These are phyloP conservation scores for Draba incana DNA, from an alignment of 345 rosid species.

Conservation along the genomic window DNA sequence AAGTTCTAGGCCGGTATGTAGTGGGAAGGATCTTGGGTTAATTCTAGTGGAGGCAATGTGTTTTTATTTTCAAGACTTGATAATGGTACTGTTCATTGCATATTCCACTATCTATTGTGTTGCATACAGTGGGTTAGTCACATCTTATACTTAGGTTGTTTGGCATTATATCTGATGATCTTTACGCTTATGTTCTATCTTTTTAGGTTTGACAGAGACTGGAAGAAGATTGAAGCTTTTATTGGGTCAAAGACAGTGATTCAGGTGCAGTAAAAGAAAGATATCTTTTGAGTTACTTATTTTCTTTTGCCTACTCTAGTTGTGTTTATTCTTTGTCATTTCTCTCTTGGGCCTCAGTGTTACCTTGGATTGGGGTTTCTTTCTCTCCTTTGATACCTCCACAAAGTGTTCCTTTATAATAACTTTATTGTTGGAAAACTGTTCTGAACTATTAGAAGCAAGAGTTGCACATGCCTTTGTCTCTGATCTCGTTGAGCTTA, in stretches of 20 bases:
- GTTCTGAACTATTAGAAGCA: conserved; percentile 21
- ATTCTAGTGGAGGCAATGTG: conserved; percentile 1
- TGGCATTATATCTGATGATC: not conserved
- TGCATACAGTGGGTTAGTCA: not conserved
- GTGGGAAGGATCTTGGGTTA: conserved; percentile 8
- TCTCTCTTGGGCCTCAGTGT: conserved; percentile 29
- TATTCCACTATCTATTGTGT: not conserved
- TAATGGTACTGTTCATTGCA: conserved; percentile 3
- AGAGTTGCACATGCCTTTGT: conserved; percentile 30
- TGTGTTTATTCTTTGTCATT: conserved; percentile 4
- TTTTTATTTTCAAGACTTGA: not conserved
- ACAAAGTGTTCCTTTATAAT: not conserved
- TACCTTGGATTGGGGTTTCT: conserved; percentile 19
- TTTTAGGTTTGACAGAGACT: conserved; percentile 85
- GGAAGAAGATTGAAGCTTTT: conserved; percentile 94
- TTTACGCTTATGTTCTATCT: conserved; percentile 23
- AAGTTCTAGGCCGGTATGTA: conserved; percentile 19
- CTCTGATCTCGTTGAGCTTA: not conserved
- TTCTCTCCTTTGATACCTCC: conserved; percentile 29
- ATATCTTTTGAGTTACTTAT: conserved; percentile 3
- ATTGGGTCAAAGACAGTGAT: conserved; percentile 87
- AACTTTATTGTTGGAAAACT: conserved; percentile 16
- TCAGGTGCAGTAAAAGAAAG: conserved; percentile 53
- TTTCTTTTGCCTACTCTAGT: not conserved
- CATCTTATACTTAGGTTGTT: conserved; percentile 14